phyloP scores from a whole-genome alignment of 371 early-diverging fungal genomes.

The Apophysomyces trapeziformis region DNA sequence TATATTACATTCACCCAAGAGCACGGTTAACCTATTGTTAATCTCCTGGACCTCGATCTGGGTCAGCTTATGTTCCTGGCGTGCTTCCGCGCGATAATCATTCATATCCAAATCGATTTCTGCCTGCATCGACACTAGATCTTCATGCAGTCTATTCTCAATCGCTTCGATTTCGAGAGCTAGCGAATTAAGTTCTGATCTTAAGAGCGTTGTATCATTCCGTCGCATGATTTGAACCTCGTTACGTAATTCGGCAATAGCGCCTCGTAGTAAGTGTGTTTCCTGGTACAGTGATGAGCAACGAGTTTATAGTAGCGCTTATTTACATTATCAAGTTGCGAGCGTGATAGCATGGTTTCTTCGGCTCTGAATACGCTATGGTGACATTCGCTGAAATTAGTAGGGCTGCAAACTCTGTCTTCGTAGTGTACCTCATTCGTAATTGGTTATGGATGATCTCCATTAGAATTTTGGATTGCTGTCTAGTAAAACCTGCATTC shows the following conservation, averaged over 20 bases:
- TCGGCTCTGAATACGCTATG: conserved; percentile 12
- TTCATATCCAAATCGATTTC: conserved; percentile 86
- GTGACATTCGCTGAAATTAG: not conserved
- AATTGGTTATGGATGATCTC: conserved; percentile 24
- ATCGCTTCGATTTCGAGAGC: conserved; percentile 73
- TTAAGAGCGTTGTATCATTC: conserved; percentile 75
- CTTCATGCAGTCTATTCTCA: conserved; percentile 70
- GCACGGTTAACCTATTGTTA: conserved; percentile 75
- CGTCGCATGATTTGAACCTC: conserved; percentile 80
- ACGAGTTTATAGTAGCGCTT: not conserved
- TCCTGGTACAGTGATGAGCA: conserved; percentile 32
- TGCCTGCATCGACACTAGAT: conserved; percentile 67
- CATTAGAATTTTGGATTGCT: conserved; percentile 24
- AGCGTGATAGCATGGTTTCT: conserved; percentile 2
- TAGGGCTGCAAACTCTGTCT: not conserved
- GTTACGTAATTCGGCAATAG: conserved; percentile 74
- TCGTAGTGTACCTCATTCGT: conserved; percentile 16
- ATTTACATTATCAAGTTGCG: conserved; percentile 32
- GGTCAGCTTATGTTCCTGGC: conserved; percentile 70
- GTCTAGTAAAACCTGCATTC: conserved; percentile 22
- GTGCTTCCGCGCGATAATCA: conserved; percentile 75
- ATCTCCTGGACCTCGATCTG: conserved; percentile 77
- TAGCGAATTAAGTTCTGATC: conserved; percentile 67
- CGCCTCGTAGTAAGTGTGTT: conserved; percentile 66
- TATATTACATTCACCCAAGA: conserved; percentile 75